These are phyloP conservation scores for Gynostemma pentaphyllum DNA, from an alignment of 306 rosid genomes.

Conservation along the genomic window DNA sequence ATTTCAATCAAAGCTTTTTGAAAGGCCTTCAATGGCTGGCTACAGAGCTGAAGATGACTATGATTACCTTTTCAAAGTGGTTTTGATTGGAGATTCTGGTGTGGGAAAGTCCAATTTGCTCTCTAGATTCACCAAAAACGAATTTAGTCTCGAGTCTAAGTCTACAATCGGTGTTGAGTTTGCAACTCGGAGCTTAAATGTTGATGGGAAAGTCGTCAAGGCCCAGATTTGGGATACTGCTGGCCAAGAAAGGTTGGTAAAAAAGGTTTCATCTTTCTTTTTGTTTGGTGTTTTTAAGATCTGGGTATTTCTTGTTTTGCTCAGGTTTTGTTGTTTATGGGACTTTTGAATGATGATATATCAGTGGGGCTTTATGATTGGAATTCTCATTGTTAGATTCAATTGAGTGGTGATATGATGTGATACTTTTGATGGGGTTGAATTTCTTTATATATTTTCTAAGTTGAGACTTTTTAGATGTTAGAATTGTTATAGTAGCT, in stretches of 20 bases:
- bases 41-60: conserved; percentile 57
- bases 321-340: not conserved
- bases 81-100: conserved; percentile 49
- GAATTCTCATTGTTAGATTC: not conserved
- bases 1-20: not conserved
- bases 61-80: conserved; percentile 48
- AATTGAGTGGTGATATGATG: not conserved
- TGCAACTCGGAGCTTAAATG: conserved; percentile 50
- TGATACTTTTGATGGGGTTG: not conserved
- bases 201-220: conserved; percentile 41
- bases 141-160: conserved; percentile 55
- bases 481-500: not conserved
- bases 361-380: not conserved
- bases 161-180: conserved; percentile 58
- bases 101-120: conserved; percentile 56
- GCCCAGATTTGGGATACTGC: conserved; percentile 67
- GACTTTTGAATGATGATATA: not conserved
- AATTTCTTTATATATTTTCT: not conserved
- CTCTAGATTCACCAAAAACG: conserved; percentile 47
- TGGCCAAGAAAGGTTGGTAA: conserved; percentile 46
- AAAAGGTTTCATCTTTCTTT: not conserved
- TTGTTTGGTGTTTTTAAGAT: not conserved
- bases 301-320: conserved; percentile 6
- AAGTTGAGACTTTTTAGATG: not conserved
- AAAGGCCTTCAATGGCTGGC: conserved; percentile 28